phyloP scores from a whole-genome alignment of 208 protist genomes.

The Polymyxa betae region DNA sequence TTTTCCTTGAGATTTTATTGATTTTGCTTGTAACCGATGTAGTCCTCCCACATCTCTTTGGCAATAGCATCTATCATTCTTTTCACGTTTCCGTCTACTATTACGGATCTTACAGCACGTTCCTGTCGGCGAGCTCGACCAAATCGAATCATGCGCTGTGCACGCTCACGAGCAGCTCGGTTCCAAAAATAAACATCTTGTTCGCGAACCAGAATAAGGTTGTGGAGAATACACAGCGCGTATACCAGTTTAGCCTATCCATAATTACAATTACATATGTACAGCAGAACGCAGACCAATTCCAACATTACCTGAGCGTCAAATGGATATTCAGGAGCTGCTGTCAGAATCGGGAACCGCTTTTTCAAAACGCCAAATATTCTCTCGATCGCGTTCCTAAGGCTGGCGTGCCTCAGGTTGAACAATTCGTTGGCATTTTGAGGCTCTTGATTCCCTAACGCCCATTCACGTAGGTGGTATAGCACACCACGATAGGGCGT shows the following conservation, averaged over 20 bases:
- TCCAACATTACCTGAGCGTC: not conserved
- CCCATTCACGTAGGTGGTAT: not conserved
- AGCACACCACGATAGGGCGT: not conserved
- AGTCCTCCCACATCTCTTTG: not conserved
- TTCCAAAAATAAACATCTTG: not conserved
- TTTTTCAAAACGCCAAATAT: not conserved
- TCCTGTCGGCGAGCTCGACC: not conserved
- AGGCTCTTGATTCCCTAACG: not conserved
- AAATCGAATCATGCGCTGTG: not conserved
- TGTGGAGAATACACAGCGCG: not conserved
- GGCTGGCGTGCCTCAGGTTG: not conserved
- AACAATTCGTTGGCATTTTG: not conserved
- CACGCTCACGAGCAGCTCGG: not conserved
- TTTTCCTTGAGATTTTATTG: not conserved
- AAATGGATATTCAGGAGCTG: not conserved
- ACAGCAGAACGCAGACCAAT: not conserved
- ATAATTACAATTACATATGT: not conserved
- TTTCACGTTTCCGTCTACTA: not conserved
- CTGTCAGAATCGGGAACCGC: not conserved
- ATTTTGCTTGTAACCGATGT: not conserved
- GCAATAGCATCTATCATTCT: not conserved
- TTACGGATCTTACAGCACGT: not conserved
- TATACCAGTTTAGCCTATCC: not conserved
- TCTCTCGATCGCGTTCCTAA: not conserved
- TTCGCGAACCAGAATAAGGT: not conserved